Evolutionary conservation across 208 protist genomes (phyloP).

Genomic region (Angomonas ambiguus): DNA sequence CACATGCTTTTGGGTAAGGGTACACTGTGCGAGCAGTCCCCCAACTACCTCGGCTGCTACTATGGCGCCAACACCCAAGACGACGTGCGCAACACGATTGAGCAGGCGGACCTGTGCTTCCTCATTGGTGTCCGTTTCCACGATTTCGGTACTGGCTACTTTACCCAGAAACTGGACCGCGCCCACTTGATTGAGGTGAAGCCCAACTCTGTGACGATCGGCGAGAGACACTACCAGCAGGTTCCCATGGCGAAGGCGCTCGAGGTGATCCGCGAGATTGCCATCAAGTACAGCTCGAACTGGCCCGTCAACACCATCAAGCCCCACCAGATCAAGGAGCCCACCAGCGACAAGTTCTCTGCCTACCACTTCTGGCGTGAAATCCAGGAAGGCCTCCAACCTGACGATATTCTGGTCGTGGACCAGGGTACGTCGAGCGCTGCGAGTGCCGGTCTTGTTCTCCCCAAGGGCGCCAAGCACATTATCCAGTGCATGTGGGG

Average conservation of each 20-base stretch:
- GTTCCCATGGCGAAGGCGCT: slow-evolving; percentile 28
- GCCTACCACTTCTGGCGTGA: slow-evolving; percentile 43
- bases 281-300: slow-evolving; percentile 18
- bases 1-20: slow-evolving; percentile 42
- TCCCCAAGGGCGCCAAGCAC: slow-evolving; percentile 25
- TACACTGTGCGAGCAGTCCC: slow-evolving; percentile 39
- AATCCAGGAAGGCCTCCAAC: slow-evolving; percentile 29
- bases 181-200: slow-evolving; percentile 22
- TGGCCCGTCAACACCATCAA: slow-evolving; percentile 10
- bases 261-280: slow-evolving; percentile 17
- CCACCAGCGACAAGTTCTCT: slow-evolving; percentile 18
- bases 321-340: neutral
- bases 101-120: slow-evolving; percentile 24
- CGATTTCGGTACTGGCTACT: slow-evolving; percentile 44
- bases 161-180: slow-evolving; percentile 27
- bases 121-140: slow-evolving; percentile 44
- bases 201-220: slow-evolving; percentile 21
- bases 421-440: slow-evolving; percentile 50
- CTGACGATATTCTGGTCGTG: slow-evolving; percentile 39
- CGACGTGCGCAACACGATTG: slow-evolving; percentile 13
- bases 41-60: slow-evolving; percentile 33
- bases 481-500: slow-evolving; percentile 39
- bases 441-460: slow-evolving; percentile 26
- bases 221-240: slow-evolving; percentile 2
- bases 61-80: slow-evolving; percentile 14